A percentile compares a stretch with the other conserved stretches of the same genome.
These are phyloP conservation scores for Durio zibethinus DNA, from an alignment of 345 rosid species.

Conservation along the genomic window DNA sequence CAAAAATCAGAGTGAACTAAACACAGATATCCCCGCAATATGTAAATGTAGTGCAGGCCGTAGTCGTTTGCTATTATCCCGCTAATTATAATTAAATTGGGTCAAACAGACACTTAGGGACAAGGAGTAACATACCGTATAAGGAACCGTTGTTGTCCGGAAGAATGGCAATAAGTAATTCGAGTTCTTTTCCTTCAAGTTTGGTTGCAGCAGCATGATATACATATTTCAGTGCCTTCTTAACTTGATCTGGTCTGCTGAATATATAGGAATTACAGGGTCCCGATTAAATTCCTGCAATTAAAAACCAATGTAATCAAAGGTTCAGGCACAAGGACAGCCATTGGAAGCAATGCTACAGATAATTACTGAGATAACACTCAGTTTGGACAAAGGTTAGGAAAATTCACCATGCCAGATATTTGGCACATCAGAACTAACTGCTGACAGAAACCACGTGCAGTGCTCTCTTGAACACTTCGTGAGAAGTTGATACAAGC, in stretches of 20 bases:
- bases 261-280: constrained; percentile 36
- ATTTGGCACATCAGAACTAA: constrained; percentile 39
- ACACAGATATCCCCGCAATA: background rate
- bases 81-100: background rate
- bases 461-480: constrained; percentile 30
- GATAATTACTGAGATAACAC: background rate
- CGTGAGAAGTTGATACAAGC: constrained; percentile 44
- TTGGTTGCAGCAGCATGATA: constrained; percentile 29
- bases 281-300: constrained; percentile 34
- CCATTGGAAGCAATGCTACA: background rate
- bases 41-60: background rate
- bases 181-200: constrained; percentile 39
- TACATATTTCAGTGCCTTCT: constrained; percentile 29
- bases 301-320: background rate
- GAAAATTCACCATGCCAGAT: constrained; percentile 40
- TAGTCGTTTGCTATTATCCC: background rate
- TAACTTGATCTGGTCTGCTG: constrained; percentile 42
- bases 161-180: constrained; percentile 43
- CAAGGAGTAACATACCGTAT: constrained; percentile 31
- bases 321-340: background rate
- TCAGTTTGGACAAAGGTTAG: background rate
- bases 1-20: background rate
- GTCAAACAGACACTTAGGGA: background rate
- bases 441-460: constrained; percentile 31
- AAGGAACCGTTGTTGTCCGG: constrained; percentile 40